These are phyloP conservation scores for Chernovozyma sophiae-reginae DNA, from an alignment of 1,139 yeast species.

Conservation along the genomic window DNA sequence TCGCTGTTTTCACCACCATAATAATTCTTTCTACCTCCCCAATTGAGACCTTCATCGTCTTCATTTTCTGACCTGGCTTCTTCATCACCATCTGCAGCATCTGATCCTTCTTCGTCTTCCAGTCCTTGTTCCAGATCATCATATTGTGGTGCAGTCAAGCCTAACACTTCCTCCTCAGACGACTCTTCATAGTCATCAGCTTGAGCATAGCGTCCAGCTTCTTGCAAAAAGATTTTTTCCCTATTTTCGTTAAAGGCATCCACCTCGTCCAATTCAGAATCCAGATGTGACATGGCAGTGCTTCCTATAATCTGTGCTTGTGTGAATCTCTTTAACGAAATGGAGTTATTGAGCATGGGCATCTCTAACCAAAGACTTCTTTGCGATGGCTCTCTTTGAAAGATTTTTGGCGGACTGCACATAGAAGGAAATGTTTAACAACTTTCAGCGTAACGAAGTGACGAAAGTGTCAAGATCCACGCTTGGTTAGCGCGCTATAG, in stretches of 20 bases:
- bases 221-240: conserved; percentile 57
- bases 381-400: no score
- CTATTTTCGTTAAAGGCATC: conserved; percentile 67
- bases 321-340: no score
- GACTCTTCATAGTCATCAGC: conserved; percentile 31
- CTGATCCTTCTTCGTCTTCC: conserved; percentile 29
- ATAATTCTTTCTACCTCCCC: conserved; percentile 81
- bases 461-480: no score
- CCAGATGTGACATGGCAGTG: conserved; percentile 8
- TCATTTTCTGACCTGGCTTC: conserved; percentile 45
- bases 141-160: conserved; percentile 22
- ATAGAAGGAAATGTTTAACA: no score
- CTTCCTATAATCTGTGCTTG: no score
- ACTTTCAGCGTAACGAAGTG: no score
- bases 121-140: conserved; percentile 28
- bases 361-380: no score
- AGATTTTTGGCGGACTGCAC: no score
- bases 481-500: no score
- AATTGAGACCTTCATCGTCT: conserved; percentile 55
- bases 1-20: conserved; percentile 78
- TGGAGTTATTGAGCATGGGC: no score
- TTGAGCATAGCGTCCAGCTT: conserved; percentile 46
- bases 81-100: conserved; percentile 30
- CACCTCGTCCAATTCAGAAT: conserved; percentile 56
- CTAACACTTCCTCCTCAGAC: conserved; percentile 27